These are phyloP conservation scores for Linnemannia hyalina DNA, from an alignment of 192 early-diverging fungal genomes.

Conservation along the genomic window DNA sequence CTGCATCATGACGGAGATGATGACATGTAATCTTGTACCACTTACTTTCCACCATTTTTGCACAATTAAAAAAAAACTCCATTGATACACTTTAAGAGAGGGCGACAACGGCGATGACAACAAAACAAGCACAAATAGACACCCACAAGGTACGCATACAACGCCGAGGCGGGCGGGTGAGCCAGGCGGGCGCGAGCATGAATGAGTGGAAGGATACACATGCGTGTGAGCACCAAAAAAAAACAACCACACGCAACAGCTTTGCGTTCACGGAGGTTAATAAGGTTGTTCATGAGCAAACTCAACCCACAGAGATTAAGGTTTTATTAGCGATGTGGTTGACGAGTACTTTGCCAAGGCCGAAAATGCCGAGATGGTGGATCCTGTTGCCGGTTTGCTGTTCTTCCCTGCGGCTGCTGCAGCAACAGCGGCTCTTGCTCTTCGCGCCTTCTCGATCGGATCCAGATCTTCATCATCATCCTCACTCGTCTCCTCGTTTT, in stretches of 20 bases:
- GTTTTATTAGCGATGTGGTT: slow-evolving; percentile 7
- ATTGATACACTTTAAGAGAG: not conserved
- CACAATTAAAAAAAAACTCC: slow-evolving; percentile 8
- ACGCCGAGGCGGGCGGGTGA: too few relatives aligned
- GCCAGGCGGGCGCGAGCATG: too few relatives aligned
- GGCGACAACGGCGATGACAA: too few relatives aligned
- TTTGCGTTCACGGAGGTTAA: too few relatives aligned
- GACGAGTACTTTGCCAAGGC: slow-evolving; percentile 36
- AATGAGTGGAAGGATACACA: too few relatives aligned
- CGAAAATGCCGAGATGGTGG: slow-evolving; percentile 43
- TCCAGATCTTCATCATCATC: slow-evolving; percentile 42
- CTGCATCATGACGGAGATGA: slow-evolving; percentile 71
- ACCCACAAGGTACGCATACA: too few relatives aligned
- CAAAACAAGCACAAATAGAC: too few relatives aligned
- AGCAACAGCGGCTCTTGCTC: slow-evolving; percentile 20
- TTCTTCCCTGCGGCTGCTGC: not conserved
- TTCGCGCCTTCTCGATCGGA: slow-evolving; percentile 46
- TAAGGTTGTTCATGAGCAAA: not conserved
- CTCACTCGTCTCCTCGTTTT: slow-evolving; percentile 11
- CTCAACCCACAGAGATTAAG: slow-evolving; percentile 4
- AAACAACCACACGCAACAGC: not conserved
- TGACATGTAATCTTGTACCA: slow-evolving; percentile 45
- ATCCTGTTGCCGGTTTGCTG: slow-evolving; percentile 14
- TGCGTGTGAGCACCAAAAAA: slow-evolving; percentile 1
- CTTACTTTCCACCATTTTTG: not conserved